Base-by-base conservation (phyloP, 176 grass and related monocot genomes). In the Raddia distichophylla region DNA sequence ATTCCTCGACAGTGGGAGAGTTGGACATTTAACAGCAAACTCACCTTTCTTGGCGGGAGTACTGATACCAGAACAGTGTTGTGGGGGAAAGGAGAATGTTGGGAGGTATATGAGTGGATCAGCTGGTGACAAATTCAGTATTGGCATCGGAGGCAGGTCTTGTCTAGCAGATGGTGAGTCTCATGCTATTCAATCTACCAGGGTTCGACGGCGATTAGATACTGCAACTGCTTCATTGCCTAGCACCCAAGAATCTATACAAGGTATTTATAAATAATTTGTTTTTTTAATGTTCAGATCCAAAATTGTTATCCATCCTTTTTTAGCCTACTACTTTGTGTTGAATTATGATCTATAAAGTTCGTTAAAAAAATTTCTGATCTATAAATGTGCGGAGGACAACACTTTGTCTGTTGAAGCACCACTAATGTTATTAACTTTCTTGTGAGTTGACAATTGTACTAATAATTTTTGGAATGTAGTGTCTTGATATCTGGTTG, bases 21-120 rank as follows among this genome's bases (percentile, higher is more conserved):
- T 69, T 44, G 90, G 86, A 19, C 78, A 82, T 74, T 80, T 91
- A 5, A 37, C 80, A 71, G 67, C 80, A 78, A 91, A 86, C 69
- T 98, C 96, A 0, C 96, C 96, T 69, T 93, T 98, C 19, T 37
- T 75, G 79, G 92, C 96, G 0, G 96, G 96, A 65, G 96, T 93
- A 74, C 59, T 98, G 49, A 84, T 95, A 54, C 86, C 90, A 11
- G 91, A 95, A 67, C 80, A 84, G 64, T 71, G 72, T 10, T 78
- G 77, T 45, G 79, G 68, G 22, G 84, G 62, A 4, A 83, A 75
- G 55, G 76, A 8, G 77, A 71, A 43, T 12, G 74, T 60, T 60
- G 77, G 78, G 84, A 74, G 14, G 43, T 76, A 61, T 49, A 33
- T 14, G 11, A 50, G 80, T 12, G 60, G 74, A 56, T 13, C 56